Conservation (phyloP, 1,284 basidiomycete genomes). For the Moesziomyces sp. region DNA sequence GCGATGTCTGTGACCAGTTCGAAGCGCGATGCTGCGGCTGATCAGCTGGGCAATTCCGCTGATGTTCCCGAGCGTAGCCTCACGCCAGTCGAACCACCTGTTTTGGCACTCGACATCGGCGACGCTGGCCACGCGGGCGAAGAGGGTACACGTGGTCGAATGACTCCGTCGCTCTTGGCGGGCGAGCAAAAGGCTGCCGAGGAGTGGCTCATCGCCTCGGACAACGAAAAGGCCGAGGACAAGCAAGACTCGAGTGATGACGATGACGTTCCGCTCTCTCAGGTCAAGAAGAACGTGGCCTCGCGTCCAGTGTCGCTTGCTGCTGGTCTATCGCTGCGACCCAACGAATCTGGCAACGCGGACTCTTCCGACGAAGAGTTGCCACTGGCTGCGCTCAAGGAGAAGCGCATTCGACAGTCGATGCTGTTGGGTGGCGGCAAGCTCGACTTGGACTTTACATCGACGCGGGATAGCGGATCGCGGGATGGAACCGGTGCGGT, state of each 20-base stretch:
- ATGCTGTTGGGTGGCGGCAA: constrained; percentile 40
- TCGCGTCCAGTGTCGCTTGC: constrained; percentile 41
- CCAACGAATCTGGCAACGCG: constrained; percentile 8
- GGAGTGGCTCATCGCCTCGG: constrained; percentile 50
- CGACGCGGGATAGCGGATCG: constrained; percentile 1
- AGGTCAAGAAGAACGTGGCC: constrained; percentile 48
- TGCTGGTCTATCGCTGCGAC: constrained; percentile 24
- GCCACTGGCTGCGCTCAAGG: constrained; percentile 53
- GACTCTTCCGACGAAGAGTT: constrained; percentile 58
- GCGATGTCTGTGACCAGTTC: constrained; percentile 5
- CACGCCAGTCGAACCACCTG: constrained; percentile 45
- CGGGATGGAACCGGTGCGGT: constrained; percentile 1
- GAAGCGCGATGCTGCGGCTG: not conserved
- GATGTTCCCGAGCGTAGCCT: constrained; percentile 9
- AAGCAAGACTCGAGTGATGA: constrained; percentile 45
- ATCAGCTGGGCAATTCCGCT: constrained; percentile 6
- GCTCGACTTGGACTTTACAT: constrained; percentile 51
- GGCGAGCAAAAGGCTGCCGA: constrained; percentile 33
- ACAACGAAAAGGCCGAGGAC: constrained; percentile 24
- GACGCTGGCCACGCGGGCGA: constrained; percentile 4
- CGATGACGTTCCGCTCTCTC: constrained; percentile 55
- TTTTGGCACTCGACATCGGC: constrained; percentile 40
- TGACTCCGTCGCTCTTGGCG: constrained; percentile 17
- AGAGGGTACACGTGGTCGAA: constrained; percentile 9
- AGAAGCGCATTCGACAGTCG: constrained; percentile 46